A percentile compares a stretch with the other conserved stretches of the same genome.
phyloP scores from a whole-genome alignment of 2,329 filamentous ascomycete genomes.

The Fusarium nurragi region DNA sequence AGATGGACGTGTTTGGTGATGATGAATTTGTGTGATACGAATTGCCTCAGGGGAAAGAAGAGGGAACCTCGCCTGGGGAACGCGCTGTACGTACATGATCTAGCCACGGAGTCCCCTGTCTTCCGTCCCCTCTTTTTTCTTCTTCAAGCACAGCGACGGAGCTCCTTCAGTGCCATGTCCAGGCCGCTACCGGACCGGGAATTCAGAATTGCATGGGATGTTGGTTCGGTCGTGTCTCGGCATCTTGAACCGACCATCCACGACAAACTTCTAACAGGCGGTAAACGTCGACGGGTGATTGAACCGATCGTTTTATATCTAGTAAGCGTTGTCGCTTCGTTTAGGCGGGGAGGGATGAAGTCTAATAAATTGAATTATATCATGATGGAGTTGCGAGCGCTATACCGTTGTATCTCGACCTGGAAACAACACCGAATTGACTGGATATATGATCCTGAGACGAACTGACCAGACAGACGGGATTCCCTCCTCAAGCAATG shows the following conservation, averaged over 20 bases:
- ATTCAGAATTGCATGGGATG: slow-evolving; percentile 8
- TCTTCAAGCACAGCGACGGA: slow-evolving; percentile 20
- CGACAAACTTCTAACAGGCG: neutral
- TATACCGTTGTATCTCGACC: neutral
- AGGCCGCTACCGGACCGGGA: slow-evolving; percentile 28
- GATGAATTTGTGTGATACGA: slow-evolving; percentile 26
- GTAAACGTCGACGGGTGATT: slow-evolving; percentile 1
- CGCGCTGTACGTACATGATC: slow-evolving; percentile 17
- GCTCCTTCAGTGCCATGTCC: neutral
- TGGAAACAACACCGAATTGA: neutral
- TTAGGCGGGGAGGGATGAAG: neutral
- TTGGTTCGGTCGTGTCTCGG: slow-evolving; percentile 36
- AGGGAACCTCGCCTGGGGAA: slow-evolving; percentile 12
- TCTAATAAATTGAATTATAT: no score
- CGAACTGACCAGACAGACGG: neutral
- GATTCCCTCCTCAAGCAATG: slow-evolving; percentile 2
- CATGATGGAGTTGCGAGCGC: slow-evolving; percentile 10
- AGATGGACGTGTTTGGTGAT: neutral
- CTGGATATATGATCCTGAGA: neutral
- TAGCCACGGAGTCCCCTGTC: slow-evolving; percentile 28
- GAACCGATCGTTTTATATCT: neutral
- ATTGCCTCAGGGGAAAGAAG: slow-evolving; percentile 30
- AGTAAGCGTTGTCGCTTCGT: neutral
- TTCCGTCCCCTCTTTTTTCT: slow-evolving; percentile 32
- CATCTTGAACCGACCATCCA: slow-evolving; percentile 31